These are phyloP conservation scores for Phoenix roebelenii DNA, from an alignment of 176 grass and related monocot genomes.

Conservation along the genomic window DNA sequence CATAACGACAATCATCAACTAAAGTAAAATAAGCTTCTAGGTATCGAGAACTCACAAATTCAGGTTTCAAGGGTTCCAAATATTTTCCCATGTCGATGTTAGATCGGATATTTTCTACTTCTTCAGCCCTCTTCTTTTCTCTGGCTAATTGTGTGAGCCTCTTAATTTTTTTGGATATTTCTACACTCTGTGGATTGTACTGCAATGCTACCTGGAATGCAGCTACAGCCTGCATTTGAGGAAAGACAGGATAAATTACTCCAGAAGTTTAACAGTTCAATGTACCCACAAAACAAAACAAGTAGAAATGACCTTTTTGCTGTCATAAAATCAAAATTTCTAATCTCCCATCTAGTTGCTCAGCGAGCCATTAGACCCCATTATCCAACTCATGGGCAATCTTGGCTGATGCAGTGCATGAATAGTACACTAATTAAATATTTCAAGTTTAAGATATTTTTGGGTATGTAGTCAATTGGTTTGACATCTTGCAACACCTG, in stretches of 20 bases:
- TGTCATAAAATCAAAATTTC: too few species aligned
- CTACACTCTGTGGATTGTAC: conserved; percentile 77
- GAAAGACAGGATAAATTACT: too few species aligned
- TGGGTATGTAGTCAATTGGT: too few species aligned
- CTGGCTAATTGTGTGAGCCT: conserved; percentile 64
- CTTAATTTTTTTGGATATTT: conserved; percentile 89
- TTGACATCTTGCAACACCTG: too few species aligned
- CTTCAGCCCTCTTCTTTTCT: conserved; percentile 63
- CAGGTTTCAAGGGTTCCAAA: conserved; percentile 60
- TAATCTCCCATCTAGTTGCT: too few species aligned
- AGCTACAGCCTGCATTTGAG: conserved; percentile 48
- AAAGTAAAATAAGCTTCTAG: background rate
- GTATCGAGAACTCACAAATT: conserved; percentile 51
- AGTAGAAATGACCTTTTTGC: too few species aligned
- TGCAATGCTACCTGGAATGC: conserved; percentile 78
- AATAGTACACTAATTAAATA: too few species aligned
- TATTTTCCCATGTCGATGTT: conserved; percentile 55
- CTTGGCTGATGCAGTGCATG: background rate
- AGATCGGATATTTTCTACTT: conserved; percentile 65
- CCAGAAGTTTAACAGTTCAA: too few species aligned
- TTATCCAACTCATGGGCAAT: too few species aligned
- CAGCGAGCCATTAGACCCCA: too few species aligned
- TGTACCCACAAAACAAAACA: too few species aligned
- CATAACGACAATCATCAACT: background rate
- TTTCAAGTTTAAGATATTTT: too few species aligned